Evolutionary conservation across 805 yeast species (phyloP).

Genomic region (Cyberlindnera mycetangii): DNA sequence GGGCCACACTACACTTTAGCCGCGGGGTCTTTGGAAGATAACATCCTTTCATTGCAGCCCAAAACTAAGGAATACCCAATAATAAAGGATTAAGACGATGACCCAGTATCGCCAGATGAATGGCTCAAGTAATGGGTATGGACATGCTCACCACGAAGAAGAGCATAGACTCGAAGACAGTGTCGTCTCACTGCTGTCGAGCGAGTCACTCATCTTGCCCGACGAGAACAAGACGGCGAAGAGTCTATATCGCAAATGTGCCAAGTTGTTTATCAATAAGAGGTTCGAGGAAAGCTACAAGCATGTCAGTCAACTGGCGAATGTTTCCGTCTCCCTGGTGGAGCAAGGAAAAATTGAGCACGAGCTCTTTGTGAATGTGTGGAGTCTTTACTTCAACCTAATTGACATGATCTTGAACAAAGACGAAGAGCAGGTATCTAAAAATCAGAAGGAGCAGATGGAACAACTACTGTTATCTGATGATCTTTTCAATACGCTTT

Average conservation of each 20-base stretch:
- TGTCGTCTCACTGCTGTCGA: constrained; percentile 12
- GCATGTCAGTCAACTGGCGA: constrained; percentile 6
- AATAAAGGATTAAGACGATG: too few species aligned
- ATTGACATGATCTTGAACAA: constrained; percentile 26
- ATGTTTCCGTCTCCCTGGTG: constrained; percentile 10
- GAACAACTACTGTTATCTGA: constrained; percentile 10
- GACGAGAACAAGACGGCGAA: constrained; percentile 12
- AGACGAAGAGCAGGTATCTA: constrained; percentile 2
- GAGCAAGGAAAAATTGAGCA: constrained; percentile 15
- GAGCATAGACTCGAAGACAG: constrained; percentile 10
- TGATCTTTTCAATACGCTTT: constrained; percentile 17
- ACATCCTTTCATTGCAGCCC: neutral
- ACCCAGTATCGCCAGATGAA: constrained; percentile 15
- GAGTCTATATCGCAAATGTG: constrained; percentile 22
- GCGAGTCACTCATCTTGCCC: constrained; percentile 3
- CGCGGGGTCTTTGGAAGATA: neutral
- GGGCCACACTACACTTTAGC: neutral
- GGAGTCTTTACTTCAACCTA: constrained; percentile 28
- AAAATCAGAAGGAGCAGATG: constrained; percentile 3
- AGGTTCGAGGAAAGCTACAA: constrained; percentile 22
- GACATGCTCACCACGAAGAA: neutral
- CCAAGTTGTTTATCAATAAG: constrained; percentile 27
- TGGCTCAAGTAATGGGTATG: constrained; percentile 1
- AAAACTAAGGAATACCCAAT: neutral
- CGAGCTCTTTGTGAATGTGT: constrained; percentile 18